Conservation (phyloP, 1,284 basidiomycete genomes). For the Cutaneotrichosporon mucoides region DNA sequence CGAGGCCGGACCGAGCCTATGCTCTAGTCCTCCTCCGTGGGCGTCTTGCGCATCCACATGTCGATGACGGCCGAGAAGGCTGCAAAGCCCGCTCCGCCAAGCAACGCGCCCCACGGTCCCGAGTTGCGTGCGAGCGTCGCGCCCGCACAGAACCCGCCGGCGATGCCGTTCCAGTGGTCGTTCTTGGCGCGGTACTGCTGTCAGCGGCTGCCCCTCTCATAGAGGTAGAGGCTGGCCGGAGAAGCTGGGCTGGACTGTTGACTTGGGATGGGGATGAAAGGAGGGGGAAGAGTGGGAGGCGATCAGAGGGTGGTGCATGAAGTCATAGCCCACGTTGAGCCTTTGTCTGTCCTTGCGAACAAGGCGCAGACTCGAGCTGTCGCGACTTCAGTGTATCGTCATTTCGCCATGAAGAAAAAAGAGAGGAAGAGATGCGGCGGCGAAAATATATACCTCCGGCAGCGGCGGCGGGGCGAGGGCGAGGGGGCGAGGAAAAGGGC, state of each 20-base stretch:
- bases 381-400: conserved; percentile 10
- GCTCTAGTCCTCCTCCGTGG: conserved; percentile 65
- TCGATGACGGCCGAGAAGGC: conserved; percentile 88
- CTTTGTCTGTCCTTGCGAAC: not conserved
- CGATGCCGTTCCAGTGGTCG: conserved; percentile 74
- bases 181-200: conserved; percentile 88
- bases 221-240: too few relatives aligned
- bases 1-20: not conserved
- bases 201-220: not conserved
- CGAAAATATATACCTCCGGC: not conserved
- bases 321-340: conserved; percentile 8
- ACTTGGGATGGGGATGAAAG: not conserved
- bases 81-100: conserved; percentile 81
- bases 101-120: conserved; percentile 73
- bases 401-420: conserved; percentile 4
- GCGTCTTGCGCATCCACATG: conserved; percentile 73
- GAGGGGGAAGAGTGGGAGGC: not conserved
- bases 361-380: not conserved
- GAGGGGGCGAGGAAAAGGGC: not conserved
- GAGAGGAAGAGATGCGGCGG: too few relatives aligned
- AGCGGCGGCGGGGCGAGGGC: not conserved
- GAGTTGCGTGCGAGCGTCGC: conserved; percentile 78
- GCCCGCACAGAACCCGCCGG: conserved; percentile 56
- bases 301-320: conserved; percentile 14
- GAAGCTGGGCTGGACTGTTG: not conserved